phyloP scores from a whole-genome alignment of 2,329 filamentous ascomycete species.

The Venturia carpophila region DNA sequence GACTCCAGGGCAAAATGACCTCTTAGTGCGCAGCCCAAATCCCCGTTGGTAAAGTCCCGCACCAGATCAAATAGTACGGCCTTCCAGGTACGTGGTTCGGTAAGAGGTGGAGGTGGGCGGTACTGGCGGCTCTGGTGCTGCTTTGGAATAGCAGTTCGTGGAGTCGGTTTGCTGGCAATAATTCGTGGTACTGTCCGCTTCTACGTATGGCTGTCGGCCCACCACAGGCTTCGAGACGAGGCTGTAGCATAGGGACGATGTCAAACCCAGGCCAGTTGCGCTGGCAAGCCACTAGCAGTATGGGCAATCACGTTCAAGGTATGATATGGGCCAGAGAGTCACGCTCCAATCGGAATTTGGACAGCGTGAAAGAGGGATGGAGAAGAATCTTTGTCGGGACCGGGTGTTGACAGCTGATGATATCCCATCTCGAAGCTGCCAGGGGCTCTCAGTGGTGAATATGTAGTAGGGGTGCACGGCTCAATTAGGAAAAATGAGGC shows the following conservation, averaged over 20 bases:
- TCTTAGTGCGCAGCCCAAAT: background rate
- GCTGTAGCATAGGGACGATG: constrained; percentile 3
- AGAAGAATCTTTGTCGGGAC: too few relatives aligned
- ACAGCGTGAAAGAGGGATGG: background rate
- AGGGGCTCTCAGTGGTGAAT: background rate
- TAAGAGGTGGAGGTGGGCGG: background rate
- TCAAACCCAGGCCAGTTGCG: background rate
- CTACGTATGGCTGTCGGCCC: background rate
- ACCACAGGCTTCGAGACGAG: constrained; percentile 1
- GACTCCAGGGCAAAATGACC: background rate
- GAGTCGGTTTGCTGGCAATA: background rate
- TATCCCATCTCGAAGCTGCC: background rate
- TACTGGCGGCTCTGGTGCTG: background rate
- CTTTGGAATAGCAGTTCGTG: constrained; percentile 9
- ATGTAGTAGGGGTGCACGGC: too few relatives aligned
- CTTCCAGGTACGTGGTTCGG: background rate
- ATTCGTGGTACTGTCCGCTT: background rate
- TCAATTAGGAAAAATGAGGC: background rate
- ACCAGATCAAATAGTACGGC: background rate
- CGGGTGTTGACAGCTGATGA: background rate
- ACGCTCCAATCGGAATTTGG: background rate
- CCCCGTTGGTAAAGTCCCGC: background rate
- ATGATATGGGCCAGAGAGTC: background rate
- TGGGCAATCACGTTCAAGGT: background rate
- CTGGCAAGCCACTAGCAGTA: background rate